phyloP scores from a whole-genome alignment of 1,284 basidiomycete genomes.

The Puccinia horiana region DNA sequence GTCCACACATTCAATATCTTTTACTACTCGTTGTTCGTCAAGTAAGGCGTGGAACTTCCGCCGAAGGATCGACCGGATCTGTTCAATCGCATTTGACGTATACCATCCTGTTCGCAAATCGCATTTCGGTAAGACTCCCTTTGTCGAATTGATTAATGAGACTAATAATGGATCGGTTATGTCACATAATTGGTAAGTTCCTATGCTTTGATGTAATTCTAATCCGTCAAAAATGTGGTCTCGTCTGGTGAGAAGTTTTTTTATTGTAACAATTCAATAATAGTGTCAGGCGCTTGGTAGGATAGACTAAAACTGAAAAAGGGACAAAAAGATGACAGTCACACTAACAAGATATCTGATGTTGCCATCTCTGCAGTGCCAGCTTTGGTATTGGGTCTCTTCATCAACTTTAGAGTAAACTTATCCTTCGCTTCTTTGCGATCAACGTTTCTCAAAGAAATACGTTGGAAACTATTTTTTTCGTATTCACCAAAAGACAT shows the following conservation, averaged over 20 bases:
- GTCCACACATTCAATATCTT: constrained; percentile 28
- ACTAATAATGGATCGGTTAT: constrained; percentile 79
- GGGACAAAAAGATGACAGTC: not conserved
- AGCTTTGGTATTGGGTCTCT: not conserved
- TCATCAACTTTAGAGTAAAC: constrained; percentile 36
- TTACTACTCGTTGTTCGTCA: constrained; percentile 58
- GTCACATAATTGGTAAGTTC: constrained; percentile 90
- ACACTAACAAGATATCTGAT: not conserved
- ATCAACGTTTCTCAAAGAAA: constrained; percentile 56
- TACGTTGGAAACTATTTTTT: constrained; percentile 70
- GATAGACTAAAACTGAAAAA: not conserved
- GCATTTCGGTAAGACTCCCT: constrained; percentile 49
- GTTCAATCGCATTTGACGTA: constrained; percentile 70
- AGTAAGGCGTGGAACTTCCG: constrained; percentile 83
- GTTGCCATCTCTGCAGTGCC: not conserved
- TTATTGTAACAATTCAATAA: not conserved
- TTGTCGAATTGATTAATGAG: constrained; percentile 70
- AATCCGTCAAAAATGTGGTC: constrained; percentile 88
- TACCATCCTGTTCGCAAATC: constrained; percentile 86
- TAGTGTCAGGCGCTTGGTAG: not conserved
- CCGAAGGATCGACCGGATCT: constrained; percentile 78
- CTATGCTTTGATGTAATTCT: constrained; percentile 74
- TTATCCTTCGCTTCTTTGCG: constrained; percentile 26
- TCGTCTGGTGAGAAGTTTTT: constrained; percentile 54
- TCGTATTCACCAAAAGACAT: constrained; percentile 39